Evolutionary conservation across 805 yeast species (phyloP).

Genomic region (Starmerella floris): DNA sequence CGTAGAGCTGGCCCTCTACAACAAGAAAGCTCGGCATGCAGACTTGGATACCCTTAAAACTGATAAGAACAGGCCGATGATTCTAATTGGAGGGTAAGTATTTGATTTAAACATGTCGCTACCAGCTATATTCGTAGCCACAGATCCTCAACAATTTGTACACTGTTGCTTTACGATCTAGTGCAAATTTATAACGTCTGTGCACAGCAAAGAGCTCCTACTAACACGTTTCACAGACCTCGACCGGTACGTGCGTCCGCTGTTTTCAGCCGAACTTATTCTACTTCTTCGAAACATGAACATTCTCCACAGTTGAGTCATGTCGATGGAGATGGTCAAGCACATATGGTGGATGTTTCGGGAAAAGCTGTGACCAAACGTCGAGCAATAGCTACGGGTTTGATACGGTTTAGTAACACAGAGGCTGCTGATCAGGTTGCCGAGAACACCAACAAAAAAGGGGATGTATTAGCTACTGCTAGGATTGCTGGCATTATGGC

Average conservation of each 20-base stretch:
- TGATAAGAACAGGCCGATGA: constrained; percentile 43
- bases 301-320: constrained; percentile 31
- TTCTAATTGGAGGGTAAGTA: constrained; percentile 41
- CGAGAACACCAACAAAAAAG: constrained; percentile 35
- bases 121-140: no score
- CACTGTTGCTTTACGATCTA: no score
- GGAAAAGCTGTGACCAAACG: constrained; percentile 32
- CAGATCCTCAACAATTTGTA: no score
- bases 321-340: constrained; percentile 32
- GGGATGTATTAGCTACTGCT: constrained; percentile 39
- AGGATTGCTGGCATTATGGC: constrained; percentile 43
- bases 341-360: constrained; percentile 39
- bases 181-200: no score
- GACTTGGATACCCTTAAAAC: constrained; percentile 36
- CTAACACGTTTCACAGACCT: no score
- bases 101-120: neutral
- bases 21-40: constrained; percentile 40
- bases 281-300: neutral
- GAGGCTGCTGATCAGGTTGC: constrained; percentile 27
- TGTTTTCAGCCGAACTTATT: constrained; percentile 3
- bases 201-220: no score
- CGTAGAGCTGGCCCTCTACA: constrained; percentile 36
- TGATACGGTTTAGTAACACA: constrained; percentile 31
- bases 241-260: no score
- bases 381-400: constrained; percentile 35